Percentiles rank a stretch among this genome's conserved stretches.
These are phyloP conservation scores for Xerocomus nothofagi DNA, from an alignment of 1,284 basidiomycete species.

Conservation along the genomic window DNA sequence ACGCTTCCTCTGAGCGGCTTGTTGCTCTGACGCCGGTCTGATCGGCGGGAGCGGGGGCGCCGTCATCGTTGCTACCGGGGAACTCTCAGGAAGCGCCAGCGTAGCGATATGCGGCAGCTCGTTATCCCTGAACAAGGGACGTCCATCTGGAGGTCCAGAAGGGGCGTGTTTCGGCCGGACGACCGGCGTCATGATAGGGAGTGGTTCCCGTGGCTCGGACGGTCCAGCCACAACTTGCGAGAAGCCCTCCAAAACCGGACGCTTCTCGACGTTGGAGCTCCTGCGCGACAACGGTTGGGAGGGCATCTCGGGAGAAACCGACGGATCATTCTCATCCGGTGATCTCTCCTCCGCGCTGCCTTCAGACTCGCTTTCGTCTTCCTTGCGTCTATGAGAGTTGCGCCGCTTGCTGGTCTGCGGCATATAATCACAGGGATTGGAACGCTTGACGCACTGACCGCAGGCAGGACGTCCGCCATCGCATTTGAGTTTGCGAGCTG, in stretches of 20 bases:
- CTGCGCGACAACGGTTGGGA: constrained; percentile 58
- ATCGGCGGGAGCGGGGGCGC: constrained; percentile 60
- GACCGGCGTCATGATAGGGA: constrained; percentile 25
- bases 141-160: constrained; percentile 35
- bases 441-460: constrained; percentile 73
- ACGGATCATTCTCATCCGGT: constrained; percentile 58
- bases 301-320: constrained; percentile 60
- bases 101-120: constrained; percentile 73
- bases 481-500: constrained; percentile 81
- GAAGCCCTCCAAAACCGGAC: constrained; percentile 35
- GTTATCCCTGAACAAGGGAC: constrained; percentile 52
- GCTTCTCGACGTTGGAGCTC: constrained; percentile 59
- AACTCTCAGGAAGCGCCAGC: constrained; percentile 53
- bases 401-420: constrained; percentile 68
- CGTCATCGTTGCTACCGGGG: constrained; percentile 56
- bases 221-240: constrained; percentile 33
- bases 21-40: constrained; percentile 59
- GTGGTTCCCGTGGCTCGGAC: constrained; percentile 38
- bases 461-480: constrained; percentile 79
- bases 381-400: constrained; percentile 55
- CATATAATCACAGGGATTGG: constrained; percentile 74
- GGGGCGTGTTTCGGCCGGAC: constrained; percentile 31
- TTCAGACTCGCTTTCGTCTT: constrained; percentile 65
- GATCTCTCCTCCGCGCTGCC: constrained; percentile 61
- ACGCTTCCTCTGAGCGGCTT: constrained; percentile 61